Conservation (phyloP, 345 rosid species). For the Nasturtium officinale region DNA sequence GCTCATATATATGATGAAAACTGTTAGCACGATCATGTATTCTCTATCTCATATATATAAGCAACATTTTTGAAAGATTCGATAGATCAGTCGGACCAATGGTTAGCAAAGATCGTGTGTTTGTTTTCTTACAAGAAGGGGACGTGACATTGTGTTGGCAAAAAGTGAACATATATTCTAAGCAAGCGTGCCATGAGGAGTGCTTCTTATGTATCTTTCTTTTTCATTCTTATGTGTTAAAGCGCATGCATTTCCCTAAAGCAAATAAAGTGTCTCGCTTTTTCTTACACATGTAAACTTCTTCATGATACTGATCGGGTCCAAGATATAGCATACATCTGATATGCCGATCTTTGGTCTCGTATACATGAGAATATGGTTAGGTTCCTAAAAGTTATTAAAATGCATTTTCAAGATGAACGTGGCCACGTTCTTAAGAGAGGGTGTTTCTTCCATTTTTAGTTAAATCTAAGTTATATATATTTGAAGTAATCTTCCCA, state of each 20-base stretch:
- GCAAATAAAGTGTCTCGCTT: slow-evolving; percentile 35
- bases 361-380: slow-evolving; percentile 10
- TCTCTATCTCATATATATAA: neutral
- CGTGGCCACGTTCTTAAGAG: slow-evolving; percentile 10
- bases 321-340: slow-evolving; percentile 27
- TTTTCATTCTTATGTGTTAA: slow-evolving; percentile 32
- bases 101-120: slow-evolving; percentile 20
- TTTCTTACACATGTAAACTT: slow-evolving; percentile 33
- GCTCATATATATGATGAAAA: slow-evolving; percentile 4
- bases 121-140: slow-evolving; percentile 31
- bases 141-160: slow-evolving; percentile 41
- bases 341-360: slow-evolving; percentile 15
- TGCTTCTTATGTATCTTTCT: slow-evolving; percentile 31
- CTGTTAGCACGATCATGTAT: slow-evolving; percentile 7
- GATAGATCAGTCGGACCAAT: slow-evolving; percentile 26
- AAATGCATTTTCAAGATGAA: slow-evolving; percentile 1
- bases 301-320: slow-evolving; percentile 32
- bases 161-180: slow-evolving; percentile 32
- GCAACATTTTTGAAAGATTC: slow-evolving; percentile 5
- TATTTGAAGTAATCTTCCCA: neutral
- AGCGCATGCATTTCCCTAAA: slow-evolving; percentile 38
- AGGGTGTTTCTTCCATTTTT: neutral
- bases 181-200: slow-evolving; percentile 41
- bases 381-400: slow-evolving; percentile 3
- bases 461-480: slow-evolving; percentile 13